Evolutionary conservation across 1,284 basidiomycete genomes (phyloP).

Genomic region (Termitomyces sp.): DNA sequence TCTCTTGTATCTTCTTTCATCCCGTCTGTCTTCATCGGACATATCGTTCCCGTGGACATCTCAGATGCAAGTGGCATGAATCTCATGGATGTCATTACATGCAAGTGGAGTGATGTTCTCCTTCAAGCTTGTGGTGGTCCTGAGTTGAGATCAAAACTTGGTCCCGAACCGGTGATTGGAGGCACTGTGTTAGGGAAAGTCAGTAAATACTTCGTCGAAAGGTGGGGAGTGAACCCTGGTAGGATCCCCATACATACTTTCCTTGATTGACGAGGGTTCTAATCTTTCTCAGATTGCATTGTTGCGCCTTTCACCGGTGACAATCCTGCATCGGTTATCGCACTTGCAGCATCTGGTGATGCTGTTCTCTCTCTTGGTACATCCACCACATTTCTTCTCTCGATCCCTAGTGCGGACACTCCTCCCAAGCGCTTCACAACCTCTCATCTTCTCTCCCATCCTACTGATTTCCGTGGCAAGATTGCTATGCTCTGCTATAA

Average conservation of each 20-base stretch:
- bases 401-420: constrained; percentile 55
- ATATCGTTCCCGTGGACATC: constrained; percentile 66
- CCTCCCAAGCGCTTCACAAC: constrained; percentile 69
- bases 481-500: constrained; percentile 83
- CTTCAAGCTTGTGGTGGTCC: constrained; percentile 60
- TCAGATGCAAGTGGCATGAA: constrained; percentile 93
- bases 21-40: constrained; percentile 71
- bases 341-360: constrained; percentile 76
- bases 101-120: constrained; percentile 64
- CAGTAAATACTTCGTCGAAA: constrained; percentile 65
- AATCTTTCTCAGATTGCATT: constrained; percentile 53
- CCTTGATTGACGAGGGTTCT: not conserved
- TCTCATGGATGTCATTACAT: constrained; percentile 66
- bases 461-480: constrained; percentile 53
- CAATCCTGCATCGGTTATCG: constrained; percentile 85
- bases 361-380: constrained; percentile 89
- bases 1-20: constrained; percentile 83
- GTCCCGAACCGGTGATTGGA: constrained; percentile 74
- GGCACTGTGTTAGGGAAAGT: constrained; percentile 65
- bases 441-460: constrained; percentile 70
- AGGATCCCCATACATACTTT: constrained; percentile 15
- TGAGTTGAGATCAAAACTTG: constrained; percentile 69
- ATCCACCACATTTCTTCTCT: constrained; percentile 83
- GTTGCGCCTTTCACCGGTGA: constrained; percentile 89
- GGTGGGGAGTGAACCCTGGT: constrained; percentile 75